A percentile compares a stretch with the other conserved stretches of the same genome.
Evolutionary conservation across 164 flowering plant genomes (phyloP).

Genomic region (Tinospora cordifolia): DNA sequence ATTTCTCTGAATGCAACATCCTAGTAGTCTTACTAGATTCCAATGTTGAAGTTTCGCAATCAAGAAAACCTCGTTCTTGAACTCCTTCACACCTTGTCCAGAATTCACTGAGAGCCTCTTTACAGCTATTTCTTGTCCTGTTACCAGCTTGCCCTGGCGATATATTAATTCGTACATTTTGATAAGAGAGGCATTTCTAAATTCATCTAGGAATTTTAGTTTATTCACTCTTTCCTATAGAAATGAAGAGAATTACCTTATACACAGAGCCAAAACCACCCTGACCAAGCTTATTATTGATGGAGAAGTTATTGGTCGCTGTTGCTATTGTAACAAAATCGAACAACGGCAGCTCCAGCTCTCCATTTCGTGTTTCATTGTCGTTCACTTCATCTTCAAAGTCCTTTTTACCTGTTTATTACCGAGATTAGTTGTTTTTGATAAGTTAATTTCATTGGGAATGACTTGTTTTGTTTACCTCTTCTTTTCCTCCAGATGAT

Average conservation of each 20-base stretch:
- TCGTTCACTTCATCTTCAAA: not conserved
- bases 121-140: slow-evolving; percentile 7
- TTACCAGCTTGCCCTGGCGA: not conserved
- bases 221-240: not conserved
- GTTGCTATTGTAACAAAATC: slow-evolving; percentile 1
- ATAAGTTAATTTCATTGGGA: not conserved
- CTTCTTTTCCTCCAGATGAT: not conserved
- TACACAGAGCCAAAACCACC: slow-evolving; percentile 11
- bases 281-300: not conserved
- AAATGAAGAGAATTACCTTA: not conserved
- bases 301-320: slow-evolving; percentile 1
- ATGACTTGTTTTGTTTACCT: not conserved
- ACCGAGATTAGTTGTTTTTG: not conserved
- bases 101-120: slow-evolving; percentile 9
- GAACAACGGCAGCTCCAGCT: slow-evolving; percentile 4
- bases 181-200: too few species aligned
- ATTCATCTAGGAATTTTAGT: too few species aligned
- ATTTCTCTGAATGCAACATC: slow-evolving; percentile 4
- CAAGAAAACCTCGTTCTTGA: slow-evolving; percentile 4
- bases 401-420: not conserved
- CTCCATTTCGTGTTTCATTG: not conserved
- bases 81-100: not conserved
- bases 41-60: slow-evolving; percentile 6
- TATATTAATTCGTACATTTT: too few species aligned
- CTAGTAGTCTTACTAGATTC: slow-evolving; percentile 3